Conservation (phyloP, 495 filamentous ascomycete species). For the Jackrogersella minutella region DNA sequence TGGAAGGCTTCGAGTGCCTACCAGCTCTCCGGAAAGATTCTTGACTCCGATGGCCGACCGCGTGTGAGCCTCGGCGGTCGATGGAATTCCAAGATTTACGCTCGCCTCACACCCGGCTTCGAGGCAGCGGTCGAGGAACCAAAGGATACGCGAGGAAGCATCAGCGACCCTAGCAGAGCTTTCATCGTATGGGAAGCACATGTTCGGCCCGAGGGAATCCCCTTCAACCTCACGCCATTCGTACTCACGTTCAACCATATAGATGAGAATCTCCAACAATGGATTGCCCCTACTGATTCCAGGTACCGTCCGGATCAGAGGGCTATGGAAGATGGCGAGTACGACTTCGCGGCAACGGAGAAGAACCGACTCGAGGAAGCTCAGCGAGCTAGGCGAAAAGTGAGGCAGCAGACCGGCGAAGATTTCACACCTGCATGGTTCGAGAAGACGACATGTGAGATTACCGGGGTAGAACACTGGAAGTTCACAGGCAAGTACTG, state of each 20-base stretch:
- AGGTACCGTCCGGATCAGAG: slow-evolving; percentile 90
- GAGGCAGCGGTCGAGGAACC: slow-evolving; percentile 74
- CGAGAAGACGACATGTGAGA: slow-evolving; percentile 68
- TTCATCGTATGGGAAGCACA: slow-evolving; percentile 94
- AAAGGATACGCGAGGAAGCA: slow-evolving; percentile 51
- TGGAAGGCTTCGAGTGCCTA: slow-evolving; percentile 94
- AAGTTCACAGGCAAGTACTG: slow-evolving; percentile 88
- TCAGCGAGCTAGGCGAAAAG: slow-evolving; percentile 78
- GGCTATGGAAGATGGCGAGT: slow-evolving; percentile 98
- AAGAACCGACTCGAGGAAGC: slow-evolving; percentile 97
- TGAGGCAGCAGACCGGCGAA: slow-evolving; percentile 77
- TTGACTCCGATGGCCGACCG: slow-evolving; percentile 75
- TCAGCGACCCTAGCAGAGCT: slow-evolving; percentile 69
- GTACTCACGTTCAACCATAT: slow-evolving; percentile 92
- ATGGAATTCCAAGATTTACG: slow-evolving; percentile 98
- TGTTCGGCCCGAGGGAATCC: slow-evolving; percentile 79
- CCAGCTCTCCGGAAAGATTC: slow-evolving; percentile 83
- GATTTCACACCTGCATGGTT: slow-evolving; percentile 91
- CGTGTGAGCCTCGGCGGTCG: slow-evolving; percentile 90
- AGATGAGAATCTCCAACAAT: slow-evolving; percentile 73
- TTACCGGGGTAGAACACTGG: slow-evolving; percentile 94
- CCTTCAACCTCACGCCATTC: slow-evolving; percentile 97
- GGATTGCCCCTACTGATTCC: slow-evolving; percentile 91
- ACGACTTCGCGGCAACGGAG: slow-evolving; percentile 89
- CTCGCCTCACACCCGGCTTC: slow-evolving; percentile 88